These are phyloP conservation scores for Citrus cavaleriei DNA, from an alignment of 345 rosid species.

Conservation along the genomic window DNA sequence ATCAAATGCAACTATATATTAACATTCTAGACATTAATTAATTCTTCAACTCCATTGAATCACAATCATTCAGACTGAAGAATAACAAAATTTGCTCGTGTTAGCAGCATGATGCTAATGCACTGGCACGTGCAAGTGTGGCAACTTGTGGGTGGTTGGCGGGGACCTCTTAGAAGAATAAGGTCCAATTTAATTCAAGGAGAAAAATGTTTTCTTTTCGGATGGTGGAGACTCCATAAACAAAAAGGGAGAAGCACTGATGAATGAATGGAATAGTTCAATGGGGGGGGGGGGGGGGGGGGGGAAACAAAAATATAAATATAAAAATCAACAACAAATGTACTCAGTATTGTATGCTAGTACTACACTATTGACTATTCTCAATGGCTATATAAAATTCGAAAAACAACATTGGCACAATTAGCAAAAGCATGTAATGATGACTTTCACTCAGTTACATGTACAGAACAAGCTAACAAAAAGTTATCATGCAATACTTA, in stretches of 20 bases:
- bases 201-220: conserved; percentile 17
- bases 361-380: no score
- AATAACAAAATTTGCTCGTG: neutral
- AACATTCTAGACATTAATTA: no score
- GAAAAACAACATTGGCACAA: neutral
- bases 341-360: no score
- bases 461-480: no score
- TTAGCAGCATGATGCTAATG: conserved; percentile 1
- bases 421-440: neutral
- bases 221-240: conserved; percentile 49
- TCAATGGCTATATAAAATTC: no score
- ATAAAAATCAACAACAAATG: neutral
- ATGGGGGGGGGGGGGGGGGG: no score
- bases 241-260: conserved; percentile 23
- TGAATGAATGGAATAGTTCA: conserved; percentile 23
- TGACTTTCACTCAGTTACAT: conserved; percentile 11
- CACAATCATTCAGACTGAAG: neutral
- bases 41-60: neutral
- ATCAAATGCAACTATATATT: neutral
- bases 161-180: conserved; percentile 50
- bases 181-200: conserved; percentile 33
- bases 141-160: conserved; percentile 36
- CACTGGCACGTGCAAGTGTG: conserved; percentile 12
- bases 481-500: neutral
- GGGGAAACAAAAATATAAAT: conserved; percentile 18